phyloP scores from a whole-genome alignment of 768 basidiomycete species.

The Rhizopogon vinicolor region DNA sequence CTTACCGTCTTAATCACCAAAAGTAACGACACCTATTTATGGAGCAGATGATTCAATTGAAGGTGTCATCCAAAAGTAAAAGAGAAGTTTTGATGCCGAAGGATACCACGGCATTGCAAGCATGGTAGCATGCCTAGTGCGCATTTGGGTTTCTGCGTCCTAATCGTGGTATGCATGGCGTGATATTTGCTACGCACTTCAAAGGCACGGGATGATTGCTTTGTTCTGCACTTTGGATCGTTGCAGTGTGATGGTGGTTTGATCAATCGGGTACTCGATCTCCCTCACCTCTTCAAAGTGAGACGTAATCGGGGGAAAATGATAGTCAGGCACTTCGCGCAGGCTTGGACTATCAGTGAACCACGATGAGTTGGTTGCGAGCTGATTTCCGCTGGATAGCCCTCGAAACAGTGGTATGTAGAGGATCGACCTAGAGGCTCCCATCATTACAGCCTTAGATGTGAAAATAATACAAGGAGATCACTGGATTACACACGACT shows the following conservation, averaged over 20 bases:
- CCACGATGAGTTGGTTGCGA: background rate
- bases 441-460: background rate
- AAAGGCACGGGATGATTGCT: background rate
- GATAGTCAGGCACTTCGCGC: too few relatives aligned
- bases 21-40: background rate
- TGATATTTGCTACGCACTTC: background rate
- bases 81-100: background rate
- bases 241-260: background rate
- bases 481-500: background rate
- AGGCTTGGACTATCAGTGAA: background rate
- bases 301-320: background rate
- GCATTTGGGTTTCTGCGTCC: background rate
- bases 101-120: background rate
- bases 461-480: background rate
- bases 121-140: background rate
- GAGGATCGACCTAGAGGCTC: background rate
- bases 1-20: background rate
- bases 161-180: background rate
- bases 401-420: background rate
- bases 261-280: background rate
- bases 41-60: background rate
- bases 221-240: background rate
- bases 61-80: background rate
- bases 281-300: background rate
- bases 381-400: background rate